A percentile compares a stretch with the other conserved stretches of the same genome.
Conservation (phyloP, 1,139 yeast genomes). For the Dujonia santamariae region DNA sequence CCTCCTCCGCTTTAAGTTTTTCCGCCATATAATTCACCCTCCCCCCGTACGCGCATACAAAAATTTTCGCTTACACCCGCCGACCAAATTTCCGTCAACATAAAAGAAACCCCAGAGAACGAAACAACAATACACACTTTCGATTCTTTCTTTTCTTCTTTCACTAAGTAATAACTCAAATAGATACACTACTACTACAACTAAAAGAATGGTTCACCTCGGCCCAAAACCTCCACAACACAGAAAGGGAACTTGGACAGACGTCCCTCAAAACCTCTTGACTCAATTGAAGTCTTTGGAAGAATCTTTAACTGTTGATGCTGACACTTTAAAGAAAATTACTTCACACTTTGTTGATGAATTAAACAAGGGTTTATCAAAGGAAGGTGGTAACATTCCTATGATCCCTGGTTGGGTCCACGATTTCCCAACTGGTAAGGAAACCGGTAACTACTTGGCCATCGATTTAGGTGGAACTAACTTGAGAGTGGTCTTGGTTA, state of each 20-base stretch:
- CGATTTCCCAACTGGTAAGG: slow-evolving; percentile 90
- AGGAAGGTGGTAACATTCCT: slow-evolving; percentile 81
- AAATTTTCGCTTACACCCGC: too few species aligned
- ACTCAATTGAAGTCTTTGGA: slow-evolving; percentile 60
- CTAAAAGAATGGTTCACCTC: slow-evolving; percentile 63
- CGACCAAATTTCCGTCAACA: too few species aligned
- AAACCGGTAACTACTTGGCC: slow-evolving; percentile 85
- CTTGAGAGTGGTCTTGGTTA: slow-evolving; percentile 83
- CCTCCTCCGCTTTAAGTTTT: too few species aligned
- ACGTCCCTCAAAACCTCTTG: slow-evolving; percentile 64
- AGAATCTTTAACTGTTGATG: slow-evolving; percentile 59
- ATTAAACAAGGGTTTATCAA: slow-evolving; percentile 75
- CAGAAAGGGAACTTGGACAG: slow-evolving; percentile 78
- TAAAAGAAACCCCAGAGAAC: too few species aligned
- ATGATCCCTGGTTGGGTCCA: slow-evolving; percentile 98
- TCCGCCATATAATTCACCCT: too few species aligned
- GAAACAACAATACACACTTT: too few species aligned
- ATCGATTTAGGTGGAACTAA: slow-evolving; percentile 96
- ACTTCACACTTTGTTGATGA: slow-evolving; percentile 63
- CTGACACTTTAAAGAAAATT: slow-evolving; percentile 58
- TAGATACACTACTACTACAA: too few species aligned
- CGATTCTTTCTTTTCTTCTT: too few species aligned
- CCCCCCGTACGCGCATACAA: too few species aligned
- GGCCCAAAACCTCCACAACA: slow-evolving; percentile 84
- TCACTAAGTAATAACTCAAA: too few species aligned